phyloP scores from a whole-genome alignment of 2,329 filamentous ascomycete genomes.

The Kalmusia sp. region DNA sequence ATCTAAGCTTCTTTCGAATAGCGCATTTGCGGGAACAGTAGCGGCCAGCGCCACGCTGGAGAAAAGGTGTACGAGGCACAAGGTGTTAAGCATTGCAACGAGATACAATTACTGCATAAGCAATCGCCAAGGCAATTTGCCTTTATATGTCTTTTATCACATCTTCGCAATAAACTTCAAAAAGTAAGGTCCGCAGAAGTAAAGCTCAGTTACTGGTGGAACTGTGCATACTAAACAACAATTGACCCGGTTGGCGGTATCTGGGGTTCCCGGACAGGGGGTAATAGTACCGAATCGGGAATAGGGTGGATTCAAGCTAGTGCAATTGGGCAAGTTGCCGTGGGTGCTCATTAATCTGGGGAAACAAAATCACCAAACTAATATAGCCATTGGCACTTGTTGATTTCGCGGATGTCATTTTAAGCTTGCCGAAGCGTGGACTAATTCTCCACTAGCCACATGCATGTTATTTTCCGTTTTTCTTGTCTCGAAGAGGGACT shows the following conservation, averaged over 20 bases:
- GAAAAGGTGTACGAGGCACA: neutral
- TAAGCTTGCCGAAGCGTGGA: too few relatives aligned
- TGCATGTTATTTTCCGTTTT: too few relatives aligned
- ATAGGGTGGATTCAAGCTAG: neutral
- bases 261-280: neutral
- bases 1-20: neutral
- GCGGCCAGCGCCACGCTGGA: neutral
- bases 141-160: neutral
- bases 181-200: too few relatives aligned
- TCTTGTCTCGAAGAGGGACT: too few relatives aligned
- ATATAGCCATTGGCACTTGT: neutral
- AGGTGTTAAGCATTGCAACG: neutral
- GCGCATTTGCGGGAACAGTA: neutral
- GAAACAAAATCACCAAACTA: neutral
- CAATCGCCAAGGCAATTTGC: neutral
- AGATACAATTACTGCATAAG: neutral
- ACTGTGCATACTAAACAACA: too few relatives aligned
- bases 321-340: too few relatives aligned
- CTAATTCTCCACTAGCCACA: neutral
- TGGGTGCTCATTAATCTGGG: neutral
- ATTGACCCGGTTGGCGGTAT: neutral
- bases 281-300: neutral
- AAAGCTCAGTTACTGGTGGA: neutral
- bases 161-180: neutral
- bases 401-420: too few relatives aligned